Base-by-base conservation (phyloP, 1,284 basidiomycete species). In the Boletus sp. region DNA sequence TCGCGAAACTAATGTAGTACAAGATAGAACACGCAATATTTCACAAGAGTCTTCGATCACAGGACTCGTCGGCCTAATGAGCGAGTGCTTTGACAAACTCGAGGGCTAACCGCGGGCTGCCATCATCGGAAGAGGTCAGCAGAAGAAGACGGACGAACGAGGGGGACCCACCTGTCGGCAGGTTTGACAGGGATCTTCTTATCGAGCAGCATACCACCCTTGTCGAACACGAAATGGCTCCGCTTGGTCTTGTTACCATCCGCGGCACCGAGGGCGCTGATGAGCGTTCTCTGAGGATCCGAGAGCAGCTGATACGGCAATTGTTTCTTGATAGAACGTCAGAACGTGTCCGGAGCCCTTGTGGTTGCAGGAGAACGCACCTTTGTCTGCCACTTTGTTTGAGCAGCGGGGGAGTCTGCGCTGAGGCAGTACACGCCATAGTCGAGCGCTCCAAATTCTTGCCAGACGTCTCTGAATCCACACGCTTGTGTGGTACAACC, bases 401-500 rank as follows among this genome's bases (percentile, higher is more conserved):
- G 90, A 4, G 88, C 84, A 6, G 75, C 63, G 1, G 90, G 80
- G n/a, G 78, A 74, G 67, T 96, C 94, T 19, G 84, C 84, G 58
- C 89, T 93, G 51, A 97, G 69, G 51, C 93, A 93, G 66, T 90
- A 94, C 34, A 96, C 84, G 35, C 77, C 76, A 69, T 84, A 96
- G 39, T 82, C 76, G 46, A 77, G 63, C 5, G 77, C 72, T 3
- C 76, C 72, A 64, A 94, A 94, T 54, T 89, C 84, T 8, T 80
- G 75, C 66, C 88, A 88, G 38, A 73, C 72, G 66, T 96, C 93
- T 29, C 93, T 80, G 75, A 87, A 94, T 4, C 84, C 88, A 64
- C 92, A 94, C 0, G 92, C 92, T 67, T 95, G 92, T 30, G 71
- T 85, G 2, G 91, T 94, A 71, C 91, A 94, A 30, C 91, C 89